Conservation (phyloP, 345 rosid species). For the Melaleuca alternifolia region DNA sequence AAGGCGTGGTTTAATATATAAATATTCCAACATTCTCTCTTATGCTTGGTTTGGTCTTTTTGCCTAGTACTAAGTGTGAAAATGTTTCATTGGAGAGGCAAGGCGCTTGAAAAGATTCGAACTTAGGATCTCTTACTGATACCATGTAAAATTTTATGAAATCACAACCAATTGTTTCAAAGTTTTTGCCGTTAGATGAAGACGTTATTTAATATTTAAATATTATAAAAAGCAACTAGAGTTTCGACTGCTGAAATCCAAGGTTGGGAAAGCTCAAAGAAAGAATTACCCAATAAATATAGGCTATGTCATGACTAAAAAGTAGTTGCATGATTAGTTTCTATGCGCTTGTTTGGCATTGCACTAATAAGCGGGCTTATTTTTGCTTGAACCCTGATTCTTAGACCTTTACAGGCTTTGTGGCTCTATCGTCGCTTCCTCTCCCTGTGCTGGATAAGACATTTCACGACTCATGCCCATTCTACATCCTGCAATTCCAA, state of each 20-base stretch:
- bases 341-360: background rate
- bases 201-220: no score
- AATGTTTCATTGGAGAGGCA: background rate
- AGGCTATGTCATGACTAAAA: background rate
- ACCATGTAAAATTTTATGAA: no score
- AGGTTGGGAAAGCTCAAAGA: background rate
- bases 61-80: background rate
- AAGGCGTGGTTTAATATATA: background rate
- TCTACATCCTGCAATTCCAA: constrained; percentile 2
- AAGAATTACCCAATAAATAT: background rate
- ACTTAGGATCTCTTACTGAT: background rate
- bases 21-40: background rate
- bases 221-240: background rate
- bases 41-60: background rate
- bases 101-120: background rate
- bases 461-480: constrained; percentile 13
- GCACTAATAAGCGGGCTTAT: background rate
- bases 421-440: constrained; percentile 89
- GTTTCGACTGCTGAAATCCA: background rate
- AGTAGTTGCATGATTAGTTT: background rate
- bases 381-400: background rate
- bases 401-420: constrained; percentile 37
- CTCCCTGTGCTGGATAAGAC: constrained; percentile 38
- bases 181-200: no score
- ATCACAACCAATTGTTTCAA: no score